A percentile compares a stretch with the other conserved stretches of the same genome.
Evolutionary conservation across 83 land plant species (phyloP).

Genomic region (Diphasiastrum complanatum): DNA sequence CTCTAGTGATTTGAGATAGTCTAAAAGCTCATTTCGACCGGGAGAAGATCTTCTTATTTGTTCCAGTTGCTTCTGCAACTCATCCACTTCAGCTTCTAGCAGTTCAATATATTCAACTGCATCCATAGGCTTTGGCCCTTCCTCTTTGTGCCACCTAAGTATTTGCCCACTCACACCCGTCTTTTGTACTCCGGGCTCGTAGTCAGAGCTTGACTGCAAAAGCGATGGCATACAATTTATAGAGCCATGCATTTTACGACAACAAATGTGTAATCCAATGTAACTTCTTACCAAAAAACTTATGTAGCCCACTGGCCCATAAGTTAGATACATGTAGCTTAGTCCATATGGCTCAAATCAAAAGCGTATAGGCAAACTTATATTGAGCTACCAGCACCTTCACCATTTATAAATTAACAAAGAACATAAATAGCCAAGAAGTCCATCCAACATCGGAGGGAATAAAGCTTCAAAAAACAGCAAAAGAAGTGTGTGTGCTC

Average conservation of each 20-base stretch:
- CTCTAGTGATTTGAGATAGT: conserved; percentile 78
- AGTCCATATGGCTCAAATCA: no score
- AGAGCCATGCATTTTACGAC: neutral
- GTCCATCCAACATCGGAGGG: no score
- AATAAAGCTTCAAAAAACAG: no score
- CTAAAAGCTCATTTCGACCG: conserved; percentile 79
- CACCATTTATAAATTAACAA: no score
- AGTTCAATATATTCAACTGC: conserved; percentile 83
- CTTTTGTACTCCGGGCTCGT: conserved; percentile 84
- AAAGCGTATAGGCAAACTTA: no score
- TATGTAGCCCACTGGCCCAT: no score
- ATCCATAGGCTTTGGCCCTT: conserved; percentile 73
- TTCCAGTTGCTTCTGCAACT: conserved; percentile 60
- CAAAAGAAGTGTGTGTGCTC: no score
- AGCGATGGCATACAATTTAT: neutral
- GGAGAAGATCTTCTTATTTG: conserved; percentile 37
- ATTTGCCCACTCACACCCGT: conserved; percentile 75
- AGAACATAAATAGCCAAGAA: no score
- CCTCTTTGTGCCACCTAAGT: conserved; percentile 81
- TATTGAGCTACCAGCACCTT: no score
- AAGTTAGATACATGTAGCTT: no score
- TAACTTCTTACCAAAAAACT: neutral
- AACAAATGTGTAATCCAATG: neutral
- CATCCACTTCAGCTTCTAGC: conserved; percentile 77
- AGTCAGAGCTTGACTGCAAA: conserved; percentile 50